Evolutionary conservation across 306 rosid genomes (phyloP), one percentile per base, ranked within the genome.

Genomic region (Prosopis cineraria): DNA sequence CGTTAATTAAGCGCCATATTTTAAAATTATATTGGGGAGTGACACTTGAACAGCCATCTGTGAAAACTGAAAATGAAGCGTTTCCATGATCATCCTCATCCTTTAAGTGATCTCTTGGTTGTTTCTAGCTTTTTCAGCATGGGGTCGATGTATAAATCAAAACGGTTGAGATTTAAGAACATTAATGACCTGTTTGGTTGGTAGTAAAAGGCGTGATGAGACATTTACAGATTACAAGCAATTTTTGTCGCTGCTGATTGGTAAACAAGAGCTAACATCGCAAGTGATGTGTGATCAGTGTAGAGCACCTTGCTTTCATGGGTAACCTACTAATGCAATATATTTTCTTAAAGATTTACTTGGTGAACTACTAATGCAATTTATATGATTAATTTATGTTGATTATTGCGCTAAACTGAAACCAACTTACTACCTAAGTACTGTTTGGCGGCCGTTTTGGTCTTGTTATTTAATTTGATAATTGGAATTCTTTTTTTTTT

Each of bases 161-260:
- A 72, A 73, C 68, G 68, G 85, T 58, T 78, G 82, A 73, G 58
- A 77, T 78, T 56, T 72, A 75, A 69, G 58, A 66, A 33, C 70
- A 63, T 52, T 36, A 60, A 70, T 20, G 17, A 12, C 10, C 11
- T 53, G 78, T 53, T 72, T 72, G 64, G 82, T 47, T 64, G 44
- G 63, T 72, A 27, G 52, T 72, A 36, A 72, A 55, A 36, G 10
- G 60, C 25, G 65, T 65, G 63, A 64, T 34, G 68, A 20, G 70
- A 65, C 70, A 65, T 65, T 37, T 65, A 37, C 19, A 19, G 47
- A 55, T n/a, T 20, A 20, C 19, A 19, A 74, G 74, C 63, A 43
- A 19, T 68, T 56, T 55, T 1, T 70, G 69, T 65, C 12, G n/a
- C 70, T 47, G 37, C 45, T 68, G 76, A 60, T 53, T 17, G 71